A percentile compares a stretch with the other conserved stretches of the same genome.
Evolutionary conservation across 2,329 filamentous ascomycete genomes (phyloP).

Genomic region (Aspergillus latus): DNA sequence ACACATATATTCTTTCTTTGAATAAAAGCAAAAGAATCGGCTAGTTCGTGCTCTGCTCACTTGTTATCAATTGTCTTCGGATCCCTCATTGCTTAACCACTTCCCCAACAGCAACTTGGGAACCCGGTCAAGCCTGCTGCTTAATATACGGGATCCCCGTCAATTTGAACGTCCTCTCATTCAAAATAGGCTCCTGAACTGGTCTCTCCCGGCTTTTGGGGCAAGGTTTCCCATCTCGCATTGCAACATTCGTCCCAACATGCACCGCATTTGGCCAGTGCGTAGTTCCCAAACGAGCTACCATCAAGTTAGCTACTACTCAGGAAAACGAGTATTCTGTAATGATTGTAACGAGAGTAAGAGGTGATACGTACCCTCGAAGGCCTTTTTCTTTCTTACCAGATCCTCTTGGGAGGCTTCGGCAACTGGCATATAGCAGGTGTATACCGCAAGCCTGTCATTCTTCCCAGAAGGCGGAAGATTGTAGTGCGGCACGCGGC

Average conservation of each 20-base stretch:
- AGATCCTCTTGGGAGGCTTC: slow-evolving; percentile 45
- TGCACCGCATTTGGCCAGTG: slow-evolving; percentile 39
- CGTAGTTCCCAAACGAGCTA: slow-evolving; percentile 39
- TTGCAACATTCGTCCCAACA: slow-evolving; percentile 23
- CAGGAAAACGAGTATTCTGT: too few relatives aligned
- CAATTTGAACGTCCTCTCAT: slow-evolving; percentile 47
- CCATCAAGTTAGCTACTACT: neutral
- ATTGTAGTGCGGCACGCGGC: slow-evolving; percentile 42
- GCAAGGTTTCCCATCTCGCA: slow-evolving; percentile 23
- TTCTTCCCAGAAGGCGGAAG: slow-evolving; percentile 32
- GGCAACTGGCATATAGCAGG: slow-evolving; percentile 43
- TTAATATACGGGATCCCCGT: slow-evolving; percentile 50
- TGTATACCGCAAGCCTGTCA: slow-evolving; percentile 40
- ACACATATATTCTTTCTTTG: too few relatives aligned
- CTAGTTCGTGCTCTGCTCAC: too few relatives aligned
- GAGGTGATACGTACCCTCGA: slow-evolving; percentile 26
- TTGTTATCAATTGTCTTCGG: too few relatives aligned
- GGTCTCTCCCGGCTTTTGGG: slow-evolving; percentile 39
- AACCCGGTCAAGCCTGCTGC: neutral
- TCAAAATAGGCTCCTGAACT: slow-evolving; percentile 41
- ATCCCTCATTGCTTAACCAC: too few relatives aligned
- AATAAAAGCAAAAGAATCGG: too few relatives aligned
- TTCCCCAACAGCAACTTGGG: too few relatives aligned
- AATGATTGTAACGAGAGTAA: neutral
- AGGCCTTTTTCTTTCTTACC: slow-evolving; percentile 44